phyloP scores from a whole-genome alignment of 495 filamentous ascomycete species.

The Lophiotrema nucula region DNA sequence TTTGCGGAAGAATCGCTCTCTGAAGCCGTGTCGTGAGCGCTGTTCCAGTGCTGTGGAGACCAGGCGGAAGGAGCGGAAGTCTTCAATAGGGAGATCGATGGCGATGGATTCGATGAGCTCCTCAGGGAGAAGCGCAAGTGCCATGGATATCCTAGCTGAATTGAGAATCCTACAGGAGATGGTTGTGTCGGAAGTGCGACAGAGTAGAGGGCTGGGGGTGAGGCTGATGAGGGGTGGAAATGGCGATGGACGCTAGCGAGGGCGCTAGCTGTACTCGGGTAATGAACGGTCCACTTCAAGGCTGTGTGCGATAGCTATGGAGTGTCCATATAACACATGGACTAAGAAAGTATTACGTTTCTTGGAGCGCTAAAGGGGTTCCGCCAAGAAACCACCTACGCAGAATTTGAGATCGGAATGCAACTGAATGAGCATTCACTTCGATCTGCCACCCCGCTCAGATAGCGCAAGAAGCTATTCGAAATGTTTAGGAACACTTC shows the following conservation, averaged over 20 bases:
- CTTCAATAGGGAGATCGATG: slow-evolving; percentile 1
- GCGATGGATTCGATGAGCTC: slow-evolving; percentile 19
- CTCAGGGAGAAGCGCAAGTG: slow-evolving; percentile 5
- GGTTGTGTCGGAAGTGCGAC: background rate
- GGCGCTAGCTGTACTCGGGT: background rate
- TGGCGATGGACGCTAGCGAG: background rate
- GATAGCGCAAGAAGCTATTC: no score
- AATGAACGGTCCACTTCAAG: no score
- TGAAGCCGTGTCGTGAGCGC: slow-evolving; percentile 12
- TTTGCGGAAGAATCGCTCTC: slow-evolving; percentile 14
- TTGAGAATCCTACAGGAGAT: background rate
- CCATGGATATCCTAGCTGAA: background rate
- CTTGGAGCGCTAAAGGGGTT: no score
- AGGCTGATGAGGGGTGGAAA: background rate
- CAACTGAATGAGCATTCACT: no score
- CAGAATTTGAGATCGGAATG: no score
- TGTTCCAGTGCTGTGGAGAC: slow-evolving; percentile 2
- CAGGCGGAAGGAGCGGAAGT: slow-evolving; percentile 18
- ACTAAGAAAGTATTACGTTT: no score
- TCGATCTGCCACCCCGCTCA: no score
- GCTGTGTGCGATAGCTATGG: background rate
- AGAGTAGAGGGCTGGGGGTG: background rate
- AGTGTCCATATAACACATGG: no score
- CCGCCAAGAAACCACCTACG: no score
- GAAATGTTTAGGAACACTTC: no score